phyloP scores from a whole-genome alignment of 2,329 filamentous ascomycete genomes.

The Xylariaceae sp. region DNA sequence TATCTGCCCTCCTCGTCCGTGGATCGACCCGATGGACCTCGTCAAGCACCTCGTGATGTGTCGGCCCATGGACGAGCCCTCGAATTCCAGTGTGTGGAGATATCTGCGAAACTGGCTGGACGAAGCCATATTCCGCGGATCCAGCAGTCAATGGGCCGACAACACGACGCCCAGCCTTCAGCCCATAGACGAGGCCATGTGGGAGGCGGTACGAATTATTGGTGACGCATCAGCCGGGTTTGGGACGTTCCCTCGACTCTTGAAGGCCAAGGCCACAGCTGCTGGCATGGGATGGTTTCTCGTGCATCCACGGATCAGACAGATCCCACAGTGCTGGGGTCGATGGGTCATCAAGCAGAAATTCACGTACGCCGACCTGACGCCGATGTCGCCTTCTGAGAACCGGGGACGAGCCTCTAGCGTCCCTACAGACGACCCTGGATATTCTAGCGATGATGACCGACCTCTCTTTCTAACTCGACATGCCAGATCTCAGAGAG shows the following conservation, averaged over 20 bases:
- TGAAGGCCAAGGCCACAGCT: background rate
- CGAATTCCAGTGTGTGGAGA: background rate
- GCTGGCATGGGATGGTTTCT: background rate
- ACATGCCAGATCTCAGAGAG: background rate
- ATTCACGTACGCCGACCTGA: background rate
- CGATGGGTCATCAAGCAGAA: background rate
- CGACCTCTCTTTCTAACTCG: background rate
- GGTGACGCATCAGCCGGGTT: background rate
- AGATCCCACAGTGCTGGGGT: background rate
- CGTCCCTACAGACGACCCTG: background rate
- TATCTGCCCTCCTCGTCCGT: background rate
- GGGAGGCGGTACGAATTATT: background rate
- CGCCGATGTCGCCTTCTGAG: background rate
- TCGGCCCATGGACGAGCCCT: background rate
- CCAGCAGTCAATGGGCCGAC: background rate
- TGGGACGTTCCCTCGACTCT: background rate
- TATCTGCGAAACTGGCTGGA: background rate
- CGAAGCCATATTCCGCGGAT: background rate
- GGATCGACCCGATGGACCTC: background rate
- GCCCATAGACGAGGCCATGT: background rate
- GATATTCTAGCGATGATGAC: background rate
- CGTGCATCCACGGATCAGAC: background rate
- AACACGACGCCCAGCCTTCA: background rate
- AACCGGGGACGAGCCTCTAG: background rate
- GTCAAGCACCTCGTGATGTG: background rate